Evolutionary conservation across 208 protist species (phyloP).

Genomic region (Leptomonas seymouri): DNA sequence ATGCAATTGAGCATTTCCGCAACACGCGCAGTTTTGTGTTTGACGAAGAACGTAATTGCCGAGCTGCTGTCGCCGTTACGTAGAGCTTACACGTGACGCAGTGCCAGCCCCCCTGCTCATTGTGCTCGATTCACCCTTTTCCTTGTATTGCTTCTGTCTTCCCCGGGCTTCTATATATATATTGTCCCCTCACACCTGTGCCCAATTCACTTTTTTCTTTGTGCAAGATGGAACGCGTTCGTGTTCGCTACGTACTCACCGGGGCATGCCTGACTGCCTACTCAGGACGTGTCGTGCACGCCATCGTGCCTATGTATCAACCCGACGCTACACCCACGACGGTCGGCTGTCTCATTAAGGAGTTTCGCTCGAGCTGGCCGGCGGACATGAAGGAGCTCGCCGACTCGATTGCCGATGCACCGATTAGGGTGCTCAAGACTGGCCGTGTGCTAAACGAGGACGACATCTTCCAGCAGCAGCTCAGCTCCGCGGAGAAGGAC

Average conservation of each 20-base stretch:
- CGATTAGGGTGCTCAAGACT: slow-evolving; percentile 68
- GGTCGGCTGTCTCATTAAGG: slow-evolving; percentile 39
- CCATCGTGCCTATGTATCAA: slow-evolving; percentile 49
- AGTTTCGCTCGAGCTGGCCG: slow-evolving; percentile 70
- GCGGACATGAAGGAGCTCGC: slow-evolving; percentile 56
- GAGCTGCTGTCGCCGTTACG: too few relatives aligned
- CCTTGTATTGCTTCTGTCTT: too few relatives aligned
- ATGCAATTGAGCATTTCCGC: too few relatives aligned
- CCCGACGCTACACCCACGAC: slow-evolving; percentile 49
- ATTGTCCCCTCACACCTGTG: too few relatives aligned
- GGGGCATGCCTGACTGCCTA: slow-evolving; percentile 63
- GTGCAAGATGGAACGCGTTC: slow-evolving; percentile 24
- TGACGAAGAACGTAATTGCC: too few relatives aligned
- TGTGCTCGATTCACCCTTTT: too few relatives aligned
- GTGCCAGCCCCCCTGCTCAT: too few relatives aligned
- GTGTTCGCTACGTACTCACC: slow-evolving; percentile 73
- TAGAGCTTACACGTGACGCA: too few relatives aligned
- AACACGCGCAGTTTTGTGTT: too few relatives aligned
- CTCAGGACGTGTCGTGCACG: slow-evolving; percentile 64
- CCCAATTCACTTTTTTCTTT: too few relatives aligned
- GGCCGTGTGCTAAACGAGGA: slow-evolving; percentile 56
- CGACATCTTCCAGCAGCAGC: slow-evolving; percentile 35
- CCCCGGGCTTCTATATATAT: too few relatives aligned
- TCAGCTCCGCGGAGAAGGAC: slow-evolving; percentile 41
- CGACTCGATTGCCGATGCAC: slow-evolving; percentile 32